These are phyloP conservation scores for Beauveria pseudobassiana DNA, from an alignment of 2,329 filamentous ascomycete species.

Conservation along the genomic window DNA sequence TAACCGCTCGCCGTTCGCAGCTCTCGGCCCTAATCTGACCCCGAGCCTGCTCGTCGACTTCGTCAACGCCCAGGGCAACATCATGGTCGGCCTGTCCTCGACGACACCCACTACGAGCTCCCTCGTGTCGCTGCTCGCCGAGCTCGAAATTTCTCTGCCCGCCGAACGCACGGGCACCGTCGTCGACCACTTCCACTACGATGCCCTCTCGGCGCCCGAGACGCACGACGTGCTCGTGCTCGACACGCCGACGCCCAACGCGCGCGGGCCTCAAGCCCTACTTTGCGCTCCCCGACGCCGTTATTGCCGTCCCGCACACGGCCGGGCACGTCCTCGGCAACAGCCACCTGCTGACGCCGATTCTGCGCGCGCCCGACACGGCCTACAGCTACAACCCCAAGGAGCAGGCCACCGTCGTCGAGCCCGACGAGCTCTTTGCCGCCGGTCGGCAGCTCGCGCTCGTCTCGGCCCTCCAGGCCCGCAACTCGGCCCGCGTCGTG, in stretches of 20 bases:
- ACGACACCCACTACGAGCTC: conserved; percentile 61
- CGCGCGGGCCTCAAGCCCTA: conserved; percentile 64
- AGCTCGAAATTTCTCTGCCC: conserved; percentile 85
- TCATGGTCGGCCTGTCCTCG: conserved; percentile 77
- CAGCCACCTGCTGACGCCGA: conserved; percentile 67
- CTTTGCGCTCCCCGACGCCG: conserved; percentile 49
- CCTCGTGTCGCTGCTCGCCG: conserved; percentile 70
- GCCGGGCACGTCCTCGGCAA: conserved; percentile 77
- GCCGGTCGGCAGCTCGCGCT: conserved; percentile 77
- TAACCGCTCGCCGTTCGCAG: conserved; percentile 33
- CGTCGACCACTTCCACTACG: conserved; percentile 95
- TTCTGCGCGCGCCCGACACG: conserved; percentile 74
- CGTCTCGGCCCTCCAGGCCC: conserved; percentile 79
- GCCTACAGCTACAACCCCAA: conserved; percentile 93
- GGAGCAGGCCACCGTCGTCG: conserved; percentile 62
- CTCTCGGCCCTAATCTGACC: conserved; percentile 80
- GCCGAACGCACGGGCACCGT: conserved; percentile 76
- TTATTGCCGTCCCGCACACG: conserved; percentile 74
- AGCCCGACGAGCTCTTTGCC: conserved; percentile 72
- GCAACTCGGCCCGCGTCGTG: conserved; percentile 85
- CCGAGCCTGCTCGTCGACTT: conserved; percentile 85
- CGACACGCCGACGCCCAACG: conserved; percentile 51
- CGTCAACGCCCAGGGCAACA: conserved; percentile 83
- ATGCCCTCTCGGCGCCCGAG: conserved; percentile 66
- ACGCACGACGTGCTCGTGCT: conserved; percentile 84